phyloP scores from a whole-genome alignment of 805 yeast genomes.

The Kuraishia piskuri region DNA sequence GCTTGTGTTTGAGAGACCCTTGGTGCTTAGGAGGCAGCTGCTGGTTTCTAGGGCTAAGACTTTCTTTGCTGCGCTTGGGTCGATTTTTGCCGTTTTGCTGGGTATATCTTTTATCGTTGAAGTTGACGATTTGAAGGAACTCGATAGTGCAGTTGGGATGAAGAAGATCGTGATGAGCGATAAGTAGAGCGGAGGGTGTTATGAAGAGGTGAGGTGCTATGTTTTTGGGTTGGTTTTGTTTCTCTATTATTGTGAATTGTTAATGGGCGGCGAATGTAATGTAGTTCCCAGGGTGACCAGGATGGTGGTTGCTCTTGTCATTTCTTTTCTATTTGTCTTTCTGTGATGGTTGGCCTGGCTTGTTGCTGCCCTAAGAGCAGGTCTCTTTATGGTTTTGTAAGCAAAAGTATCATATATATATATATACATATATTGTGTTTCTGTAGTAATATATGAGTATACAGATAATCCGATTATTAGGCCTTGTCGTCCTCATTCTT shows the following conservation, averaged over 20 bases:
- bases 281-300: too few relatives aligned
- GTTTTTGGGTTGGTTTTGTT: neutral
- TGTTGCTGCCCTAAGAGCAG: neutral
- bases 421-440: constrained; percentile 1
- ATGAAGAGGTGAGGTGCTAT: neutral
- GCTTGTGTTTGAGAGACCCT: constrained; percentile 30
- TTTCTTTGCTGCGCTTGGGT: constrained; percentile 21
- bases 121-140: neutral
- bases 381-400: constrained; percentile 13
- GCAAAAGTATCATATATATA: constrained; percentile 3
- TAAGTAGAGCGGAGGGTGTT: neutral
- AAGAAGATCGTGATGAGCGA: neutral
- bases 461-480: too few relatives aligned
- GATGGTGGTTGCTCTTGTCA: neutral
- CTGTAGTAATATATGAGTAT: neutral
- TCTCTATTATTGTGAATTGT: too few relatives aligned
- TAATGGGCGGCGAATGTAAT: too few relatives aligned
- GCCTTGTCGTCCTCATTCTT: neutral
- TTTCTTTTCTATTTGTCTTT: too few relatives aligned
- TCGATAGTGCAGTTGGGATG: neutral
- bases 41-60: constrained; percentile 13
- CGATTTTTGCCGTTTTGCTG: constrained; percentile 14
- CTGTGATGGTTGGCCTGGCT: neutral
- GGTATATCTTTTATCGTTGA: constrained; percentile 15
- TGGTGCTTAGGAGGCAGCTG: constrained; percentile 3